Percentiles rank a stretch among this genome's conserved stretches.
phyloP scores from a whole-genome alignment of 2,329 filamentous ascomycete species.

The Pseudogymnoascus sp. region DNA sequence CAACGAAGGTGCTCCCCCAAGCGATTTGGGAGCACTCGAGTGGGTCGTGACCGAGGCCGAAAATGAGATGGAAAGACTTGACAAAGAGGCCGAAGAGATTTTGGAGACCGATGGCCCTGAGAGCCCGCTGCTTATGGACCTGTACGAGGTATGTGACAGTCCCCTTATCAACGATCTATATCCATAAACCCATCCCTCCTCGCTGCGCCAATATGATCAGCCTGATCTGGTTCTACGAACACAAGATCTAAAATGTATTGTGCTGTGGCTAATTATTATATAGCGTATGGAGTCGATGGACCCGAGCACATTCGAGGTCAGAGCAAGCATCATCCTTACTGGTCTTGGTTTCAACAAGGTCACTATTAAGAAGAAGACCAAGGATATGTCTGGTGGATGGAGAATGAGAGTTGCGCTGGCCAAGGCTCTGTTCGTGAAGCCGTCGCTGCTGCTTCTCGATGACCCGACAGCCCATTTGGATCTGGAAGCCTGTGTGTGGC shows the following conservation, averaged over 20 bases:
- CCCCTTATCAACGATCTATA: not conserved
- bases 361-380: conserved; percentile 98
- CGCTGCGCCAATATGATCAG: not conserved
- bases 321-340: conserved; percentile 91
- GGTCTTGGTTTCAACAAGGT: conserved; percentile 99
- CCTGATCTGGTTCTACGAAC: conserved; percentile 20
- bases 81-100: conserved; percentile 80
- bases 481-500: conserved; percentile 98
- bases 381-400: conserved; percentile 99
- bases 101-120: conserved; percentile 90
- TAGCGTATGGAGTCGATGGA: conserved; percentile 99
- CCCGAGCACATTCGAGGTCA: conserved; percentile 90
- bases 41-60: conserved; percentile 96
- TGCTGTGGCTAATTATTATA: conserved; percentile 15
- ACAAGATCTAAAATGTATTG: not conserved
- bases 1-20: conserved; percentile 90
- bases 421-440: conserved; percentile 98
- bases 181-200: not conserved
- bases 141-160: conserved; percentile 72
- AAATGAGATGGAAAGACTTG: conserved; percentile 82
- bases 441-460: conserved; percentile 88
- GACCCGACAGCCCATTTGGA: conserved; percentile 99
- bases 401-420: conserved; percentile 97
- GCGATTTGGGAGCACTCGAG: conserved; percentile 82
- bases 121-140: conserved; percentile 78